Evolutionary conservation across 768 basidiomycete species (phyloP).

Genomic region (Macrolepiota fuliginosa): DNA sequence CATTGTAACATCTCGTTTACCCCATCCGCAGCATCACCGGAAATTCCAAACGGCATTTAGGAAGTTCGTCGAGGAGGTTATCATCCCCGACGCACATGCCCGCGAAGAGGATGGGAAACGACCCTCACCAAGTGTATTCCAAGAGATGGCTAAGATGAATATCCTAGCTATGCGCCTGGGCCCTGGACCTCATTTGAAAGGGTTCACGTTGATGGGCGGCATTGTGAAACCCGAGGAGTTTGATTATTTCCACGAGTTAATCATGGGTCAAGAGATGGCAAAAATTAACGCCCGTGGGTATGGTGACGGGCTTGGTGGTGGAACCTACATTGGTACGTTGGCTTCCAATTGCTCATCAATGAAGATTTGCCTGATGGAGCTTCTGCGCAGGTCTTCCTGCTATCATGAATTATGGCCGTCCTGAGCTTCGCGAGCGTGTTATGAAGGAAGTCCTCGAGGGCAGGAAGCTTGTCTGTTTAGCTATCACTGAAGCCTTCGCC

Average conservation of each 20-base stretch:
- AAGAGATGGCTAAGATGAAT: constrained; percentile 55
- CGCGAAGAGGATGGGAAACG: constrained; percentile 83
- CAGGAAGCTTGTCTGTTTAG: constrained; percentile 72
- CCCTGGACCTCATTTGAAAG: constrained; percentile 82
- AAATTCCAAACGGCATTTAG: constrained; percentile 59
- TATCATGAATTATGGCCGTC: constrained; percentile 74
- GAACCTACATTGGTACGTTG: constrained; percentile 31
- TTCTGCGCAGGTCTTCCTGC: constrained; percentile 58
- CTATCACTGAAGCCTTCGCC: constrained; percentile 86
- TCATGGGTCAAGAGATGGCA: constrained; percentile 67
- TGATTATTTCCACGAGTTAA: constrained; percentile 83
- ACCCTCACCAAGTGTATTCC: constrained; percentile 65
- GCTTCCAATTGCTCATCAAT: not conserved
- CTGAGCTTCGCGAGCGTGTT: constrained; percentile 59
- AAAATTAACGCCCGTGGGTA: constrained; percentile 75
- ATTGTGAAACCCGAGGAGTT: constrained; percentile 77
- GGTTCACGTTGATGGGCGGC: constrained; percentile 70
- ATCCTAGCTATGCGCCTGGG: constrained; percentile 75
- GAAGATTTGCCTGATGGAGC: constrained; percentile 1
- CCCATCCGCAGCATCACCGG: constrained; percentile 45
- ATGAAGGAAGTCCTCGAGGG: constrained; percentile 56
- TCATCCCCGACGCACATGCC: constrained; percentile 53
- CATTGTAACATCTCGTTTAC: not conserved
- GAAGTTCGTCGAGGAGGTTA: constrained; percentile 67
- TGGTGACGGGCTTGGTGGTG: constrained; percentile 66